Evolutionary conservation across 2,329 filamentous ascomycete genomes (phyloP), one percentile per base, ranked within the genome.

Genomic region (Calonectria naviculata): DNA sequence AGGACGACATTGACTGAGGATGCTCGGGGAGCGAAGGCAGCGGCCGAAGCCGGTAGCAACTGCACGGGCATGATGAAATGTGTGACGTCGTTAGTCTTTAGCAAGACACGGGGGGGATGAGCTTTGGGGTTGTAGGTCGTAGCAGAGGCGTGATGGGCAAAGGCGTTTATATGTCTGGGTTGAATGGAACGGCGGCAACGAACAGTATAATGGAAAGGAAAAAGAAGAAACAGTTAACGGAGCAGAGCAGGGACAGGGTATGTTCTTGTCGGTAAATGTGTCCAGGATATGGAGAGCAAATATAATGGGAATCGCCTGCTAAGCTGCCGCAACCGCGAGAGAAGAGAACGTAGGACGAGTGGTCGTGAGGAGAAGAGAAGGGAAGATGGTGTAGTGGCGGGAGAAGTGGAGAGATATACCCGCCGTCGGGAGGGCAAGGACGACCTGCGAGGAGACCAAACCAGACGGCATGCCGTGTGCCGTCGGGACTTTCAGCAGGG

Each of bases 1-100:
- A 99, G 89, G 71, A 99, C 97, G 78, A 99, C 94, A 83, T 97
- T 98, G 84, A 97, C 96, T 29, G 94, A 95, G 60, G 95, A 95
- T 71, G 91, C 90, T 80, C 97, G 91, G 78, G 96, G 96, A 79
- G 96, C 96, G 87, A 98, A 99, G 80, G 97, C 96, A 73, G 95
- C 95, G 77, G 97, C 97, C 80, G 97, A 98, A 74, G 96, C 96
- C 78, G 97, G 97, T 79, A 99, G 88, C 83, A 99, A 89, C 88
- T 97, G 93, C 81, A 95, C 93, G 83, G 95, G 95, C 97, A 98
- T 98, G 82, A 72, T 74, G 52, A 28, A 54, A 66, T 79, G 78
- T 71, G 74, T 68, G 71, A 73, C 49, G 67, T 61, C 60, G 76
- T 67, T 68, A 66, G 21, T 38, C 34, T 38, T 38, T 46, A 72